Conservation (phyloP, 2,329 filamentous ascomycete species). For the Colletotrichum sp. region DNA sequence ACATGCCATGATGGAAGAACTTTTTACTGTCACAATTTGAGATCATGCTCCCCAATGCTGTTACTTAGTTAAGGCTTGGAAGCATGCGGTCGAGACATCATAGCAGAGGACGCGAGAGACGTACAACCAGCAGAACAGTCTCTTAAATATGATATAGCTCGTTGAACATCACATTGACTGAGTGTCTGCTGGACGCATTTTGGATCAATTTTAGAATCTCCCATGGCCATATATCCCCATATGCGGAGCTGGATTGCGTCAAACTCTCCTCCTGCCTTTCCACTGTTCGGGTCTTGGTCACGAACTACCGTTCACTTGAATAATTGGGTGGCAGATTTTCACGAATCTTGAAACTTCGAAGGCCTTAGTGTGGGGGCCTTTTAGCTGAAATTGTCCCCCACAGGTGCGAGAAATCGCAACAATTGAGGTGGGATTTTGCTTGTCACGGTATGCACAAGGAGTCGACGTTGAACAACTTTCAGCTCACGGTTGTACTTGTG, state of each 20-base stretch:
- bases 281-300: background rate
- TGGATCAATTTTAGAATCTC: background rate
- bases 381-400: too few relatives aligned
- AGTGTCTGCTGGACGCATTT: background rate
- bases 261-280: background rate
- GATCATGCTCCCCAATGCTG: background rate
- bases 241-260: fast-evolving
- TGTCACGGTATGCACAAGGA: too few relatives aligned
- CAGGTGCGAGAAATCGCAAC: too few relatives aligned
- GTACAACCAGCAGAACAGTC: background rate
- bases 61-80: background rate
- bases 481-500: too few relatives aligned
- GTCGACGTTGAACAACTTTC: too few relatives aligned
- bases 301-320: background rate
- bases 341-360: background rate
- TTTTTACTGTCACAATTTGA: background rate
- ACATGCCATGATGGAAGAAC: background rate
- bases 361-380: background rate
- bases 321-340: background rate
- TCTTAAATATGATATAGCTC: background rate
- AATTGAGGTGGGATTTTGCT: too few relatives aligned
- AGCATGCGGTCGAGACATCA: background rate
- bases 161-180: background rate
- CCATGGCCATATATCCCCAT: background rate
- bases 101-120: background rate